These are phyloP conservation scores for Diaporthe sp. DNA, from an alignment of 2,329 filamentous ascomycete species.

Conservation along the genomic window DNA sequence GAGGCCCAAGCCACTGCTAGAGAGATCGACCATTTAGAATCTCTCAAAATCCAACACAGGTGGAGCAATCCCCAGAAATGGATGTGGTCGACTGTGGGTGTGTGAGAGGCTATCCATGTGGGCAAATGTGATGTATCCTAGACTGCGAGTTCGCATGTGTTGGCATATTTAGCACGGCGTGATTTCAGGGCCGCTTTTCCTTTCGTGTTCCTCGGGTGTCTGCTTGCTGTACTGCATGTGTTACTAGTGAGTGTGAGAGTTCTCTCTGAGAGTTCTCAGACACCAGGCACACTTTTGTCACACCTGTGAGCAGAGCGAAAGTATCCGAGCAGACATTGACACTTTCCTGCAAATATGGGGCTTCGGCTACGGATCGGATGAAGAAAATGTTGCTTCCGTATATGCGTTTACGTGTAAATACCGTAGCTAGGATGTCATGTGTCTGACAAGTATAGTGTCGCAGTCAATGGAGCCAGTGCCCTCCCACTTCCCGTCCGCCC, in stretches of 20 bases:
- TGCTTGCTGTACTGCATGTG: too few species aligned
- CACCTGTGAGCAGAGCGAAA: background rate
- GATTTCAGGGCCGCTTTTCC: background rate
- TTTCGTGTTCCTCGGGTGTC: background rate
- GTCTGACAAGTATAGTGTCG: constrained; percentile 1
- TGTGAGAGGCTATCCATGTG: background rate
- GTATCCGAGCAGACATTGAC: background rate
- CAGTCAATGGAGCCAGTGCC: background rate
- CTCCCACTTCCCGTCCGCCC: constrained; percentile 27
- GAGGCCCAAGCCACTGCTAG: background rate
- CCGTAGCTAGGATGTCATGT: background rate
- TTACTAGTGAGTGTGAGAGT: too few species aligned
- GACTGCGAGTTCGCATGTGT: background rate
- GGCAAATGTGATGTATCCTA: background rate
- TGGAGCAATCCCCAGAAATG: too few species aligned
- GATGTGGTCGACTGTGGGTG: background rate
- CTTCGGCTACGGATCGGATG: background rate
- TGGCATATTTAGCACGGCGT: background rate
- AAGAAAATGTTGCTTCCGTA: background rate
- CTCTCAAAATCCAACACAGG: background rate
- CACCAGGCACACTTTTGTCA: background rate
- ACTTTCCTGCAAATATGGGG: background rate
- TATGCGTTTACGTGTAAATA: background rate
- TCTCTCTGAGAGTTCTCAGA: too few species aligned
- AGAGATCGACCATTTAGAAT: background rate